Conservation (phyloP, 768 basidiomycete species). For the Lentinus brumalis region DNA sequence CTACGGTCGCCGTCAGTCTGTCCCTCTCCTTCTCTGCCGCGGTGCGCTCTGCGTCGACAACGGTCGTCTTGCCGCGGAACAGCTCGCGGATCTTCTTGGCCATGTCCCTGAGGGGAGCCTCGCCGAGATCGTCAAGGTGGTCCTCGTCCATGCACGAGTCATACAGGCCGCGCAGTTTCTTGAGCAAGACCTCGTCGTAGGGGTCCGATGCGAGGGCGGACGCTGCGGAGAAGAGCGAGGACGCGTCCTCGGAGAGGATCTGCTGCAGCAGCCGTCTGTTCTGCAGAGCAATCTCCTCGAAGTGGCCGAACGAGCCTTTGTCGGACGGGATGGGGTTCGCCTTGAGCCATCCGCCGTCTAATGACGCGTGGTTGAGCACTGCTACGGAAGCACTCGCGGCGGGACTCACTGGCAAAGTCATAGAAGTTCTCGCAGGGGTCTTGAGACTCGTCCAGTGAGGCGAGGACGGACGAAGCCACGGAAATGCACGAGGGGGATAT, state of each 20-base stretch:
- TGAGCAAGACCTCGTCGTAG: constrained; percentile 57
- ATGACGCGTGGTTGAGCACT: not conserved
- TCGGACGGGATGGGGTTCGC: constrained; percentile 85
- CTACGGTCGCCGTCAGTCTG: constrained; percentile 79
- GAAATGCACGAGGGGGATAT: constrained; percentile 77
- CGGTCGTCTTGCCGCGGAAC: constrained; percentile 55
- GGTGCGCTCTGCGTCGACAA: constrained; percentile 28
- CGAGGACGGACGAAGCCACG: constrained; percentile 80
- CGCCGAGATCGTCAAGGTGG: constrained; percentile 71
- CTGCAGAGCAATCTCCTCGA: constrained; percentile 68
- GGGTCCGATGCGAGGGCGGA: constrained; percentile 23
- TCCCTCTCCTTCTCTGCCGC: constrained; percentile 38
- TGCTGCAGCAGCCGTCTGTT: constrained; percentile 79
- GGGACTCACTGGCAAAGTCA: constrained; percentile 80
- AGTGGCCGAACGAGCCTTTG: constrained; percentile 71
- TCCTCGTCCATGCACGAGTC: constrained; percentile 81
- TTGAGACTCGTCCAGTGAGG: constrained; percentile 73
- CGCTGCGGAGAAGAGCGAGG: constrained; percentile 32
- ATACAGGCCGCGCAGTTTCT: constrained; percentile 74
- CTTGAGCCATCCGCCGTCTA: constrained; percentile 88
- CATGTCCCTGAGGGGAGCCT: constrained; percentile 68
- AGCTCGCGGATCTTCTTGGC: constrained; percentile 61
- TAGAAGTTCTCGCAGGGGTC: constrained; percentile 98
- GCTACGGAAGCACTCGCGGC: not conserved
- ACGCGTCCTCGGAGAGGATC: constrained; percentile 57